These are phyloP conservation scores for Penicillium sp. DNA, from an alignment of 2,329 filamentous ascomycete species.

Conservation along the genomic window DNA sequence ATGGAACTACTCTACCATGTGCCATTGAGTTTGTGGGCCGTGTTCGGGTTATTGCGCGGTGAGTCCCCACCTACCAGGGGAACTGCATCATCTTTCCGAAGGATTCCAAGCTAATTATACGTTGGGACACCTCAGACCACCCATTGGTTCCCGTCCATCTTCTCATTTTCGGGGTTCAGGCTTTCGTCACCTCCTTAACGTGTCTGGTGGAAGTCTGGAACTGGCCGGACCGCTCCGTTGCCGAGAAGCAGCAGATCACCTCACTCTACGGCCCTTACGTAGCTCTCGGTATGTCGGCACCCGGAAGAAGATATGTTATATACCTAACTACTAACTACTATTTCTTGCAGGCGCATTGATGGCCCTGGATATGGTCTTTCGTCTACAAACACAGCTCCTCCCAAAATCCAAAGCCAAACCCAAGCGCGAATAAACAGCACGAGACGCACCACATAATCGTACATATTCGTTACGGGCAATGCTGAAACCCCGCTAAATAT, in stretches of 20 bases:
- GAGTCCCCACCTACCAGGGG: slow-evolving; percentile 17
- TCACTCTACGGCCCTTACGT: slow-evolving; percentile 57
- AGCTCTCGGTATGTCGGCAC: slow-evolving; percentile 47
- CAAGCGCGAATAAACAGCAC: slow-evolving; percentile 27
- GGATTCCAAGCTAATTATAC: background rate
- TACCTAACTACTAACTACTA: slow-evolving; percentile 1
- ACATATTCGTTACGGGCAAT: slow-evolving; percentile 14
- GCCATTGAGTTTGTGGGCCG: slow-evolving; percentile 57
- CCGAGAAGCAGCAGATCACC: slow-evolving; percentile 49
- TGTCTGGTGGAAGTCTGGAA: slow-evolving; percentile 59
- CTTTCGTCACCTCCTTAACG: slow-evolving; percentile 58
- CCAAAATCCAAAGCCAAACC: slow-evolving; percentile 29
- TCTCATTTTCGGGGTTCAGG: slow-evolving; percentile 56
- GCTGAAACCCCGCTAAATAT: slow-evolving; percentile 18
- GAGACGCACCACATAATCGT: slow-evolving; percentile 13
- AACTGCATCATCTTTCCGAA: background rate
- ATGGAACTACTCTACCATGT: slow-evolving; percentile 60
- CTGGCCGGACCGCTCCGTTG: slow-evolving; percentile 48
- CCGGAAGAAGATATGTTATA: background rate
- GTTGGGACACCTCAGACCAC: slow-evolving; percentile 42
- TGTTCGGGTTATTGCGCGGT: slow-evolving; percentile 53
- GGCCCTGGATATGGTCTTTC: slow-evolving; percentile 37
- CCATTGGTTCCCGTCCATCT: slow-evolving; percentile 57
- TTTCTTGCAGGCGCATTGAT: slow-evolving; percentile 33
- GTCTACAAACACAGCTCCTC: slow-evolving; percentile 28